Base-by-base conservation (phyloP, 2,329 filamentous ascomycete species). In the Penicillium sp. region DNA sequence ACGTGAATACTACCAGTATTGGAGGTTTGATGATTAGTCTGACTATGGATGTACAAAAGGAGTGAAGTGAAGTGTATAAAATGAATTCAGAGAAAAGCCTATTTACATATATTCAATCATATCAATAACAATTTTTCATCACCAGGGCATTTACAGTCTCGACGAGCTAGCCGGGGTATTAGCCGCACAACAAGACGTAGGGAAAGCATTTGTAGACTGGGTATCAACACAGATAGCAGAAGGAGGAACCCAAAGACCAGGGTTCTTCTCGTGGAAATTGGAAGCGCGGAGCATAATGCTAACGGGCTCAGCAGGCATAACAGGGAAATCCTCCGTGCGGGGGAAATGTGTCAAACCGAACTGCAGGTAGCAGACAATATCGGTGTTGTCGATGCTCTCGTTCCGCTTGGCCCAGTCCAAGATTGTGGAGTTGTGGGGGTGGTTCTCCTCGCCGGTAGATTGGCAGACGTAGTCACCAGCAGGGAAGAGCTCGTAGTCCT, bases 401-500 rank as follows among this genome's bases (percentile, higher is more conserved):
- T 81, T 77, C n/a, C 81, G 74, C 16, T 60, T 53, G 2, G 64
- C 62, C 70, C 70, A 72, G 61, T 71, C 69, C 7, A 66, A 52
- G 3, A 79, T 74, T 0, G 80, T 82, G 76, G 79, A 59, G 69
- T 80, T 74, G 71, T 77, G 47, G 56, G 75, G 58, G 71, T 76
- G 59, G 66, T 63, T 57, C n/a, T 62, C 61, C n/a, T 59, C 61
- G 14, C 69, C 70, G 9, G 81, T 72, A 35, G 83, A 87, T 68
- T 87, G 85, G 63, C 84, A 85, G 0, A 84, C 84, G 68, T 85
- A 86, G 53, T 80, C 77, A 4, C 85, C 85, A 2, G 84, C 85
- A 0, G 84, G 81, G 69, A 80, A 86, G 3, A 86, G 74, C 70
- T 87, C 83, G 54, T 82, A 79, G 63, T 86, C 84, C 37, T 76